Evolutionary conservation across 2,329 filamentous ascomycete species (phyloP).

Genomic region (Verticillium longisporum): DNA sequence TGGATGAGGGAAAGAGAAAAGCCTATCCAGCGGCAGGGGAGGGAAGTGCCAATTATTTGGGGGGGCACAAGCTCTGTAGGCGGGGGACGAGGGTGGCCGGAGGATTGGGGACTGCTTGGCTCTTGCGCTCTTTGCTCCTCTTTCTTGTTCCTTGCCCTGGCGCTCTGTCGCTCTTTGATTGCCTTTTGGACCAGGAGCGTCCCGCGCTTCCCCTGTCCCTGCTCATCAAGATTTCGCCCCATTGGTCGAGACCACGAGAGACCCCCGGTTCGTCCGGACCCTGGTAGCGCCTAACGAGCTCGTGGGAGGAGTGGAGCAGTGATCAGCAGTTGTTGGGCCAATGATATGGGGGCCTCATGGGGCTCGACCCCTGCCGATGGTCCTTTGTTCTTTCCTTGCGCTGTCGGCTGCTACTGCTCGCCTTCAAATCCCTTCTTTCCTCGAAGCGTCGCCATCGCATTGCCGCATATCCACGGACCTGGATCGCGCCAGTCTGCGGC

Average conservation of each 20-base stretch:
- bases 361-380: not conserved
- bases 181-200: not conserved
- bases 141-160: not conserved
- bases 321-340: not conserved
- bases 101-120: not conserved
- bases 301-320: not conserved
- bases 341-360: not conserved
- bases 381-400: not conserved
- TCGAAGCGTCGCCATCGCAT: not conserved
- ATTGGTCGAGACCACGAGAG: not conserved
- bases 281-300: not conserved
- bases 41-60: constrained; percentile 9
- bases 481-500: not conserved
- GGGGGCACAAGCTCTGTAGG: not conserved
- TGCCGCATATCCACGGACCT: not conserved
- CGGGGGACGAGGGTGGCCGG: not conserved
- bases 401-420: not conserved
- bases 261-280: not conserved
- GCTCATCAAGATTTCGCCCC: not conserved
- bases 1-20: constrained; percentile 10
- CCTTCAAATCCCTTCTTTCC: not conserved
- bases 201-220: not conserved
- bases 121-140: not conserved
- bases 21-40: constrained; percentile 16
- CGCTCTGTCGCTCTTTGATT: constrained; percentile 3